Evolutionary conservation across 371 early-diverging fungal genomes (phyloP), one percentile per base, ranked within the genome.

Genomic region (Lichtheimia corymbifera): DNA sequence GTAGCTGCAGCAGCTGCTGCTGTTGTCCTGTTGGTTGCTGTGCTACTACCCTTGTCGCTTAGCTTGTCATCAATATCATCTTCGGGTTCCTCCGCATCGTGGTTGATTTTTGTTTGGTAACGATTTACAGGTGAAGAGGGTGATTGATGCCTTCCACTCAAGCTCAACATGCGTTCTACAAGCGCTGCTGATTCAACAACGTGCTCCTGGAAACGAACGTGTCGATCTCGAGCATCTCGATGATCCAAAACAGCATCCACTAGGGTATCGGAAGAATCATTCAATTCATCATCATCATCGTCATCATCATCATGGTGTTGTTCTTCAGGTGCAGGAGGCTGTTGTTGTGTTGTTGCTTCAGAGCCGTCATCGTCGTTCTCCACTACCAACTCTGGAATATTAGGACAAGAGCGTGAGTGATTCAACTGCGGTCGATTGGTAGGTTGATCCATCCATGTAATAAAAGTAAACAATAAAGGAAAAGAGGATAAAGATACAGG

Each of bases 241-340:
- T 80, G 71, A 52, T 77, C 80, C 50, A 80, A 54, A 6, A 74
- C 80, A 13, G 80, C 80, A 47, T 75, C 77, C 12, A 80, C 70
- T 0, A 80, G 62, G 2, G 77, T 68, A 42, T 71, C 63, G 17
- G 55, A 42, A 14, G 45, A 17, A 22, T 22, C 22, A 47, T 49
- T 28, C 28, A 27, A 3, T 3, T 40, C 30, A n/a, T 52, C 49
- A 17, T 41, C 51, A 7, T 28, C 49, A 30, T 47, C 58, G 17
- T 45, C 59, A n/a, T 40, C 49, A 41, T 30, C 54, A 41, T 22
- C 22, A 2, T 22, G 22, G 1, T 18, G 30, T 27, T 50, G 51
- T 50, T 50, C 14, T 50, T 52, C 14, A 28, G 25, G 52, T 22
- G 18, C 24, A 50, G 7, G 41, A 41, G 12, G 57, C 5, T 2